Evolutionary conservation across 1,284 basidiomycete species (phyloP), one percentile per base, ranked within the genome.

Genomic region (Albatrellus sp.): DNA sequence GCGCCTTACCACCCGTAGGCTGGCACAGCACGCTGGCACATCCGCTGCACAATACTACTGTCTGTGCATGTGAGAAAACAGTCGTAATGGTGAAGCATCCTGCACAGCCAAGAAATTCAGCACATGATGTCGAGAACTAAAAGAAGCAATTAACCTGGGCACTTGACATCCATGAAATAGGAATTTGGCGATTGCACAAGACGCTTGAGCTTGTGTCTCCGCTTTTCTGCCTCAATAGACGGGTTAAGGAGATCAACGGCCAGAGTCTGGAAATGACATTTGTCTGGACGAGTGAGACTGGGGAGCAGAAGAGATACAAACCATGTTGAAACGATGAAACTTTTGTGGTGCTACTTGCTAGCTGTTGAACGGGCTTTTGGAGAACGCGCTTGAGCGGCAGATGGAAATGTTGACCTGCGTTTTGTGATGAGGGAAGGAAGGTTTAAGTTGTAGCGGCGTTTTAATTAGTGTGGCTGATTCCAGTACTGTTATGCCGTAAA

Each of bases 151-250:
- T 52, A 48, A 87, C 91, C 90, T 60, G 94, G 87, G 75, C 94
- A 98, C 73, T 98, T 98, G 61, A 98, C 93, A 65, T 99, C 96
- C 96, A 98, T 98, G 74, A 98, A 98, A 74, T 93, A 98, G 39
- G 92, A 96, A 73, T 96, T 91, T 54, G 91, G 91, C 52, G 82
- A 87, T 71, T 97, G 96, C 59, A 99, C 96, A 60, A 98, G 82
- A 66, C 93, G 85, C 82, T 98, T 98, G 70, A 98, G 89, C 80
- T 99, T 98, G 84, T 97, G 90, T 67, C 82, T 88, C 69, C 74
- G 82, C 68, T 73, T 83, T 72, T 93, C 86, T 57, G 81, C 69
- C 65, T 92, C 89, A 59, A 78, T 68, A 52, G 90, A 87, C 57
- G 92, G 94, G 84, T 98, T 90, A 65, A 98, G 84, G 65, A 98